phyloP scores from a whole-genome alignment of 176 grass and related monocot species.

The Carex littledalei region DNA sequence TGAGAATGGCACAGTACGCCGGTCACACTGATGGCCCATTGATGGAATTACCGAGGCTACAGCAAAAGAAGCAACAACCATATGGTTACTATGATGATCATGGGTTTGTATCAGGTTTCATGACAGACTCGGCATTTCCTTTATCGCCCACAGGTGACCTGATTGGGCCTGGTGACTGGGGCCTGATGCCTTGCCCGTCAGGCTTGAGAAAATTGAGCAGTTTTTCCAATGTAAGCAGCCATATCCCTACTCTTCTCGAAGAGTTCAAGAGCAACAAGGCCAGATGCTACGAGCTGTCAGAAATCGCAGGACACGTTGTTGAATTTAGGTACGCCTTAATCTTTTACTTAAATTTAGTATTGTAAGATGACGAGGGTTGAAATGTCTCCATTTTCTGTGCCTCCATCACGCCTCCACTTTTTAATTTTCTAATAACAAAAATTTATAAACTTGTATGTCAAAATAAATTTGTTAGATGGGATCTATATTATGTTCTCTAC shows the following conservation, averaged over 20 bases:
- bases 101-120: constrained; percentile 47
- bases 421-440: too few species aligned
- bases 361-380: background rate
- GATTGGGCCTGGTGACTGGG: constrained; percentile 39
- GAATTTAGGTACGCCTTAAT: constrained; percentile 59
- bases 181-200: constrained; percentile 40
- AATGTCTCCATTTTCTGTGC: too few species aligned
- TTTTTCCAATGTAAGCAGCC: constrained; percentile 36
- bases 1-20: constrained; percentile 19
- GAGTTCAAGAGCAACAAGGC: constrained; percentile 95
- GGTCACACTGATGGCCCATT: too few species aligned
- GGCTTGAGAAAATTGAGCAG: constrained; percentile 47
- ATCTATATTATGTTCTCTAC: too few species aligned
- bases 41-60: constrained; percentile 42
- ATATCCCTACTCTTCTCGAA: constrained; percentile 62
- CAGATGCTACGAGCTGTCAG: constrained; percentile 72
- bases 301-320: constrained; percentile 74
- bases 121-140: constrained; percentile 37
- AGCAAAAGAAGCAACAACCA: constrained; percentile 54
- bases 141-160: constrained; percentile 48
- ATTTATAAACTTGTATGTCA: too few species aligned
- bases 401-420: too few species aligned
- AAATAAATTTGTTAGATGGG: too few species aligned
- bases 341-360: background rate
- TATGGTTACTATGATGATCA: constrained; percentile 35